Conservation (phyloP, 169 alveolate genomes). For the Plasmodium cynomolgi region DNA sequence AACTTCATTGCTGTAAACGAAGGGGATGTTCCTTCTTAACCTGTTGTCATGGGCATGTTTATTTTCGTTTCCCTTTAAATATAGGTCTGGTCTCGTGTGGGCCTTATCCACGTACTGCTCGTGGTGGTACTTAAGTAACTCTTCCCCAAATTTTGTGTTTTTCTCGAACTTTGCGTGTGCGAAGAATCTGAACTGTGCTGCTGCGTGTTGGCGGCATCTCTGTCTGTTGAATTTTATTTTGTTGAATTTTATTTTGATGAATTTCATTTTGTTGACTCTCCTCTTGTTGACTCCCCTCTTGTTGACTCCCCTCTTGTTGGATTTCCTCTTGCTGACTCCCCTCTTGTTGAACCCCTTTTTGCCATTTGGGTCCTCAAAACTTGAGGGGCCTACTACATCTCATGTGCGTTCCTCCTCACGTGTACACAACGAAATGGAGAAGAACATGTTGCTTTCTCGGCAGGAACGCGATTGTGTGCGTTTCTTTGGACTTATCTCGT, state of each 20-base stretch:
- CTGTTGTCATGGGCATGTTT: conserved; percentile 38
- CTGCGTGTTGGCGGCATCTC: not conserved
- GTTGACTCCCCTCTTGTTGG: no score
- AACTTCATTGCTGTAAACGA: conserved; percentile 62
- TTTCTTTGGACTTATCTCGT: not conserved
- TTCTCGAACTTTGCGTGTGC: conserved; percentile 5
- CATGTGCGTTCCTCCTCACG: not conserved
- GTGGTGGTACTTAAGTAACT: conserved; percentile 55
- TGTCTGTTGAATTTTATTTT: not conserved
- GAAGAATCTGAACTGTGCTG: not conserved
- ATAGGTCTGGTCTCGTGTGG: conserved; percentile 40
- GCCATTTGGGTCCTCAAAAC: not conserved
- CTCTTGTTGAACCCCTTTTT: no score
- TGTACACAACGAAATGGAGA: not conserved
- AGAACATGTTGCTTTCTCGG: not conserved
- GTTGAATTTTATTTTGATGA: not conserved
- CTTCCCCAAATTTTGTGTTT: conserved; percentile 71
- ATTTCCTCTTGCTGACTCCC: no score
- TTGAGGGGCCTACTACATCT: not conserved
- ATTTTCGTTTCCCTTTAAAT: conserved; percentile 12
- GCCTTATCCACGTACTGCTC: conserved; percentile 45
- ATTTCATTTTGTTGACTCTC: no score
- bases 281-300: no score
- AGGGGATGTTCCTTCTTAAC: conserved; percentile 47
- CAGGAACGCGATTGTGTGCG: not conserved